A percentile compares a stretch with the other conserved stretches of the same genome.
Evolutionary conservation across 441 rosid genomes (phyloP).

Genomic region (Omphalea diandra): DNA sequence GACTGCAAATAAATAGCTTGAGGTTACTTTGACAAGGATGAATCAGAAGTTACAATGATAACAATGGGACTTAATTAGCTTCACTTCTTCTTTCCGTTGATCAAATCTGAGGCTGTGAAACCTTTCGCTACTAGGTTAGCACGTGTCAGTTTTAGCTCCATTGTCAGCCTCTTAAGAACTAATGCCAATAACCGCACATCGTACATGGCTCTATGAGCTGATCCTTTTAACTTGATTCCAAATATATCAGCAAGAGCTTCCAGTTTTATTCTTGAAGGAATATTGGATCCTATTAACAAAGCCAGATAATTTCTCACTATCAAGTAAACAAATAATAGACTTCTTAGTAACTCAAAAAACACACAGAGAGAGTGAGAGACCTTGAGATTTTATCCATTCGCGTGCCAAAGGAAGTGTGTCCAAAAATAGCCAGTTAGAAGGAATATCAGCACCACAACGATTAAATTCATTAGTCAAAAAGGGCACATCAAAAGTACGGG

Average conservation of each 20-base stretch:
- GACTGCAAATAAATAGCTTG: neutral
- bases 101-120: constrained; percentile 44
- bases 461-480: constrained; percentile 64
- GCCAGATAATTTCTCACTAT: neutral
- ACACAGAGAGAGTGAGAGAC: constrained; percentile 32
- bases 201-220: constrained; percentile 89
- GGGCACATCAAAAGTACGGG: constrained; percentile 68
- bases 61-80: constrained; percentile 21
- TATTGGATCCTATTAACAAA: constrained; percentile 40
- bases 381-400: constrained; percentile 59
- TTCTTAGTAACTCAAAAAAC: neutral
- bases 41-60: constrained; percentile 20
- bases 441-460: constrained; percentile 69
- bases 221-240: constrained; percentile 41
- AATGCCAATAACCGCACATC: constrained; percentile 60
- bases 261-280: constrained; percentile 41
- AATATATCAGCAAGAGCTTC: constrained; percentile 49
- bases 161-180: constrained; percentile 67
- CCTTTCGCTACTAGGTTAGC: constrained; percentile 44
- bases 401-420: constrained; percentile 72
- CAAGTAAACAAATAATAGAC: neutral
- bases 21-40: neutral
- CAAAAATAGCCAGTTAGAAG: constrained; percentile 58
- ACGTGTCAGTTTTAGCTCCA: constrained; percentile 51
- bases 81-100: constrained; percentile 48